phyloP scores from a whole-genome alignment of 163 green algal species.

The Chlorella variabilis region DNA sequence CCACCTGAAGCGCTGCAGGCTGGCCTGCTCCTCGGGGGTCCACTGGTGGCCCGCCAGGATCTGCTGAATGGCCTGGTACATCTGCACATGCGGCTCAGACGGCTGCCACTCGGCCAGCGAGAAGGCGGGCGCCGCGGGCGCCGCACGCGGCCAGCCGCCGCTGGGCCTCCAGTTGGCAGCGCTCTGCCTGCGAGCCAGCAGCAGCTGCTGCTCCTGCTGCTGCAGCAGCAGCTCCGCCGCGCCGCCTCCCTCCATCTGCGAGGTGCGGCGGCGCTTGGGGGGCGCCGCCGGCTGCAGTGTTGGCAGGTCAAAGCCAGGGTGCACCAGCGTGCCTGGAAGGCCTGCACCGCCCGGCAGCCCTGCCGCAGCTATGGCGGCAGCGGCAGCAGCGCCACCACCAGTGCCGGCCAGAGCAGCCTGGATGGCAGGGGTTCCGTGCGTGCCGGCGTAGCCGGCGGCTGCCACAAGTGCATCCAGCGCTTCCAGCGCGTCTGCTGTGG shows the following conservation, averaged over 20 bases:
- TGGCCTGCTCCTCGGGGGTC: slow-evolving; percentile 9
- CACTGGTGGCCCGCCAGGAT: slow-evolving; percentile 33
- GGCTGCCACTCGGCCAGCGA: slow-evolving; percentile 26
- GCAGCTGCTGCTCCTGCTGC: slow-evolving; percentile 9
- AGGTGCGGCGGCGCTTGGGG: slow-evolving; percentile 15
- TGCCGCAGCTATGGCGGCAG: neutral
- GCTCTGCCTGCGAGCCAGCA: neutral
- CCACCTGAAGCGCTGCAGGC: slow-evolving; percentile 14
- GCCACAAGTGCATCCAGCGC: slow-evolving; percentile 21
- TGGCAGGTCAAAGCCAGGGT: neutral
- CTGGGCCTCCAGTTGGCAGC: neutral
- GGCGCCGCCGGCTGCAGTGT: neutral
- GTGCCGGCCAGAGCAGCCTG: slow-evolving; percentile 29
- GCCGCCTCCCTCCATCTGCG: neutral
- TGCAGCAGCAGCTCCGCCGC: slow-evolving; percentile 10
- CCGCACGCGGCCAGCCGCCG: neutral
- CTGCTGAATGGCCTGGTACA: slow-evolving; percentile 19
- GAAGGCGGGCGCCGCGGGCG: neutral
- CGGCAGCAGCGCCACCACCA: neutral
- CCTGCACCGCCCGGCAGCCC: too few species aligned
- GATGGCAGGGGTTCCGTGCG: slow-evolving; percentile 47
- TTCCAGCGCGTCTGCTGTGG: slow-evolving; percentile 12
- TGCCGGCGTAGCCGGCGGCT: slow-evolving; percentile 36
- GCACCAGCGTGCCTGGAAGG: neutral
- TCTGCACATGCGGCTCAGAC: slow-evolving; percentile 14